Percentiles rank a stretch among this genome's conserved stretches.
Evolutionary conservation across 768 basidiomycete genomes (phyloP).

Genomic region (Pleurotus citrinopileatus): DNA sequence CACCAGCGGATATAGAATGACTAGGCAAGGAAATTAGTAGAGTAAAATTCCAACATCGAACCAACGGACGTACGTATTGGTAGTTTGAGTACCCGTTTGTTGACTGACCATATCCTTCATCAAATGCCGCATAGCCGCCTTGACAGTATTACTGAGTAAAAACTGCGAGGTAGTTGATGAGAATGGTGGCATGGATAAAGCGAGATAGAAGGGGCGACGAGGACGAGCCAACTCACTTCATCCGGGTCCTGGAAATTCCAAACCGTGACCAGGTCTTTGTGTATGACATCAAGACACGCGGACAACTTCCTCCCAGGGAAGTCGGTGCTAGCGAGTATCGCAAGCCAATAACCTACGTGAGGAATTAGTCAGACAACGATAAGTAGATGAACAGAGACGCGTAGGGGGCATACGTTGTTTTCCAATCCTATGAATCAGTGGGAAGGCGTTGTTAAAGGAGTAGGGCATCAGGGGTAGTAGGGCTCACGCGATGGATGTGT

Average conservation of each 20-base stretch:
- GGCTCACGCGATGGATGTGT: conserved; percentile 20
- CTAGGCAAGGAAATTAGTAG: conserved; percentile 11
- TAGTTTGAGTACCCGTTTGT: background rate
- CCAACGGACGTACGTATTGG: conserved; percentile 8
- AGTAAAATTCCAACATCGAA: too few species aligned
- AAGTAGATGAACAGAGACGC: background rate
- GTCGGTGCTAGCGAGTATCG: conserved; percentile 19
- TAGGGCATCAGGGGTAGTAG: background rate
- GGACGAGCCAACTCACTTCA: conserved; percentile 9
- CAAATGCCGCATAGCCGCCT: conserved; percentile 16
- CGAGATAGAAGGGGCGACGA: too few species aligned
- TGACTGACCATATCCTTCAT: conserved; percentile 4
- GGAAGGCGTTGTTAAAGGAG: background rate
- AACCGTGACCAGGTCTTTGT: conserved; percentile 19
- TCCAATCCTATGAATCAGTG: conserved; percentile 12
- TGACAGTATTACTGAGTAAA: conserved; percentile 14
- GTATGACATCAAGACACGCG: conserved; percentile 20
- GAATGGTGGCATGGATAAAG: background rate
- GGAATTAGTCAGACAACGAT: background rate
- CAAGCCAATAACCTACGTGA: conserved; percentile 22
- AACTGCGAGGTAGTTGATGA: conserved; percentile 10
- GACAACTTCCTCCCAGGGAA: conserved; percentile 16
- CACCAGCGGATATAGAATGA: conserved; percentile 14
- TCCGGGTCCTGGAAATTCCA: conserved; percentile 24
- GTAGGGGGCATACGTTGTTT: background rate